A percentile compares a stretch with the other conserved stretches of the same genome.
Evolutionary conservation across 345 rosid genomes (phyloP).

Genomic region (Rhizophora apiculata): DNA sequence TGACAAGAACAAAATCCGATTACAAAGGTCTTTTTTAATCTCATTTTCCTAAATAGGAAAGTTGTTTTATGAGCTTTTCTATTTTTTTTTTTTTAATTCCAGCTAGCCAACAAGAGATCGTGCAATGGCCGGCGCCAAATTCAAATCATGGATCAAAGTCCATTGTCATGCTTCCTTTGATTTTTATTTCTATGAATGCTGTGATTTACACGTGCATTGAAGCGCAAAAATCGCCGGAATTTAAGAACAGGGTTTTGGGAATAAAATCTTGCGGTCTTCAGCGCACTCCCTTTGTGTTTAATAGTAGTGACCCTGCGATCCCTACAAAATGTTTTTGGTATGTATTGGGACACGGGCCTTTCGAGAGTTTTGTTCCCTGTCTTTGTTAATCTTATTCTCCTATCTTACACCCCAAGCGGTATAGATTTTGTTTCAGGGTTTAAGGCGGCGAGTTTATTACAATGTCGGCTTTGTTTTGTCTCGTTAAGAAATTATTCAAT

Average conservation of each 20-base stretch:
- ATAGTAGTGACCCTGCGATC: too few species aligned
- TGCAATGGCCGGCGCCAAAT: conserved; percentile 31
- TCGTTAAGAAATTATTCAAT: not conserved
- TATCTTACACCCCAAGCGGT: conserved; percentile 2
- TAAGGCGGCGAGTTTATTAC: not conserved
- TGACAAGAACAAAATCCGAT: conserved; percentile 18
- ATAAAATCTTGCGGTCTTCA: not conserved
- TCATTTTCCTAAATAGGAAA: too few species aligned
- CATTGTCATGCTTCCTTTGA: conserved; percentile 9
- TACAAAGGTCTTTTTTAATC: not conserved
- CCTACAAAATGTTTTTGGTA: not conserved
- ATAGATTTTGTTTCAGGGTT: not conserved
- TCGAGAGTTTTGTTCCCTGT: not conserved
- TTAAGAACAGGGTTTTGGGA: conserved; percentile 1
- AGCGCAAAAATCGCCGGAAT: conserved; percentile 20
- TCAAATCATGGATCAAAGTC: not conserved
- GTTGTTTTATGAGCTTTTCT: not conserved
- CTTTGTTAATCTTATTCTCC: conserved; percentile 12
- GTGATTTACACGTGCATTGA: not conserved
- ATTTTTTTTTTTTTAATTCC: not conserved
- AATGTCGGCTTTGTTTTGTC: not conserved
- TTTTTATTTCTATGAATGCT: not conserved
- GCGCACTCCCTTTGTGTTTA: too few species aligned
- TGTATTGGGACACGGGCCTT: not conserved
- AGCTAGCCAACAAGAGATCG: conserved; percentile 19